Base-by-base conservation (phyloP, 2,329 filamentous ascomycete species). In the Cylindrodendrum hubeiense region DNA sequence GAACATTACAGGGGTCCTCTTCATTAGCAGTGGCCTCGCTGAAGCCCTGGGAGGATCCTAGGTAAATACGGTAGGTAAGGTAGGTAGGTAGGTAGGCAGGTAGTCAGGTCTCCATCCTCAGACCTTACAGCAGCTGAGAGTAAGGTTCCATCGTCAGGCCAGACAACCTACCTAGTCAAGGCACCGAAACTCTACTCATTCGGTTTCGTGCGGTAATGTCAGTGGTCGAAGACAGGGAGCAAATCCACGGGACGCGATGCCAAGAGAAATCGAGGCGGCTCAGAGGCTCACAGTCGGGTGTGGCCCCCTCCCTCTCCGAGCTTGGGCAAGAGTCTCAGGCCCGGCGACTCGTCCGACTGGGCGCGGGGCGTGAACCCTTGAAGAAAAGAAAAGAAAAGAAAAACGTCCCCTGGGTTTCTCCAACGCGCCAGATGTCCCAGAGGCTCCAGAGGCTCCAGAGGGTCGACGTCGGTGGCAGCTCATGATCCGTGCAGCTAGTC, bases 281-380 rank as follows among this genome's bases (percentile, higher is more conserved):
- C 43, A n/a, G 21, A 26, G 22, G 7, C 22, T 47, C 44, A 10
- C 13, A 47, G 49, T 26, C 37, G 19, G 4, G 3, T 5, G 12
- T 3, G 12, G 2, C 34, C 34, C 34, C 34, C 34, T 17, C 13
- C 34, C 17, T 17, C 33, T 39, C 34, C 34, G n/a, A 39, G 30
- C 54, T 39, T 46, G 54, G 30, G 10, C 54, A 39, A 50, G 17
- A 59, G 28, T 21, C 56, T 44, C 39, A 49, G 44, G 28, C 28
- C 12, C 46, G 46, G 56, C 34, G 56, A 30, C 57, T 52, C 34
- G 39, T 37, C 49, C 44, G 44, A 51, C 51, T 50, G 34, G 26
- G 51, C 52, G 59, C 34, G 51, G 59, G 51, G 44, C 37, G 19
- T 7, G 19, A 56, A 43, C 46, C 26, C 59, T 56, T 22, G 34